Evolutionary conservation across 805 yeast species (phyloP), one percentile per base, ranked within the genome.

Genomic region (Candida sonorensis): DNA sequence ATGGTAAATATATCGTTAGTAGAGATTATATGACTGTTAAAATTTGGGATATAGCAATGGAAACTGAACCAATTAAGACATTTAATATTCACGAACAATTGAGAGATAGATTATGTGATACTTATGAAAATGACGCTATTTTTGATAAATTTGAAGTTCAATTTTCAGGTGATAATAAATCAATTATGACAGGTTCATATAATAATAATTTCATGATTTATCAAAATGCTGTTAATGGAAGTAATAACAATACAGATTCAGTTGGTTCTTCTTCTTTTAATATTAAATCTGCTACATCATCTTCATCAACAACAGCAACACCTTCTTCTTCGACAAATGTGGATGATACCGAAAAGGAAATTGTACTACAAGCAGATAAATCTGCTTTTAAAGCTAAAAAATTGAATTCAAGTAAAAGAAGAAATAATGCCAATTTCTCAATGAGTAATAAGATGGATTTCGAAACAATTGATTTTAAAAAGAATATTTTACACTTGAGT

Each of bases 21-120:
- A 77, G 99, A 55, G 99, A 92, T 67, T 92, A 92, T 59, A 75
- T 92, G 83, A 85, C 96, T 9, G 95, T 90, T 21, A 92, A 92
- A 62, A 81, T 92, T 46, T 92, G 99, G 99, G 99, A 92, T 66
- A 72, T 92, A 41, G 86, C 86, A 44, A 92, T 92, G 98, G 96
- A 92, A 61, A 80, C 78, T 44, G 85, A 81, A 58, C 99, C 99
- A 23, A 63, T 94, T 36, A 86, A 86, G 59, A 88, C 97, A 11
- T 88, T 92, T 40, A 86, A 86, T 55, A 87, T 94, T 42, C 98
- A 92, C 61, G 97, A 92, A 57, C 94, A 85, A 57, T 73, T 92
- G 52, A 77, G 95, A 48, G 95, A 87, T 51, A 71, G 90, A 53
- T 67, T 92, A 52, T 90, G 97, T 64, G 97, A 94, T 59, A 87